Evolutionary conservation across 208 protist species (phyloP), one percentile per base, ranked within the genome.

Genomic region (Leishmania gerbilli): DNA sequence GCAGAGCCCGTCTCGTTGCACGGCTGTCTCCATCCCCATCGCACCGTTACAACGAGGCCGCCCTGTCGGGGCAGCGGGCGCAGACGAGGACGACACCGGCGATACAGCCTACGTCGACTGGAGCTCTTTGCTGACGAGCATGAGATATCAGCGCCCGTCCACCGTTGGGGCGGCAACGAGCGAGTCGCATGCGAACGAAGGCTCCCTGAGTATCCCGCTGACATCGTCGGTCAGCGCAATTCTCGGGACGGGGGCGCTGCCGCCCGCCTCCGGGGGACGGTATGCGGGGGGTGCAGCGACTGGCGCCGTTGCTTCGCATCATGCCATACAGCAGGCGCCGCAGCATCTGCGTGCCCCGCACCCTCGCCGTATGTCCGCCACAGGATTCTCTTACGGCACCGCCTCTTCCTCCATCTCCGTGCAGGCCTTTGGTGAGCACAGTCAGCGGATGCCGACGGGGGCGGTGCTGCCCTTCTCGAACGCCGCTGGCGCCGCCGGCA

Each of bases 1-100:
- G 80, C 55, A 71, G 56, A 94, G 90, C 69, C 90, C 88, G 21
- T 89, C 88, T 31, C 90, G 90, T 27, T 84, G 82, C 65, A 72
- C 81, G 13, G n/a, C 76, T 40, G 68, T 45, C 2, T 75, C 83
- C n/a, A 79, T 72, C 55, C 75, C 68, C 11, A 62, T 17, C 1
- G 34, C 31, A 8, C 17, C 45, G 40, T 19, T 2, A 21, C 68
- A 74, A 74, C 42, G 17, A 55, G 45, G 45, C 21, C 27, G 19
- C 24, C 68, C 27, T 49, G 40, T 5, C 11, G 40, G 27, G 49
- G 68, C 45, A 31, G 24, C 68, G 37, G 68, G 27, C 71, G 27
- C 71, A 9, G 76, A 56, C 17, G 64, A 71, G 60, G 49, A 72
- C 27, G 53, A 76, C 40, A 55, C 71, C 27, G 45, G 45, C 15